These are phyloP conservation scores for Eruca vesicaria DNA, from an alignment of 441 rosid species.

Conservation along the genomic window DNA sequence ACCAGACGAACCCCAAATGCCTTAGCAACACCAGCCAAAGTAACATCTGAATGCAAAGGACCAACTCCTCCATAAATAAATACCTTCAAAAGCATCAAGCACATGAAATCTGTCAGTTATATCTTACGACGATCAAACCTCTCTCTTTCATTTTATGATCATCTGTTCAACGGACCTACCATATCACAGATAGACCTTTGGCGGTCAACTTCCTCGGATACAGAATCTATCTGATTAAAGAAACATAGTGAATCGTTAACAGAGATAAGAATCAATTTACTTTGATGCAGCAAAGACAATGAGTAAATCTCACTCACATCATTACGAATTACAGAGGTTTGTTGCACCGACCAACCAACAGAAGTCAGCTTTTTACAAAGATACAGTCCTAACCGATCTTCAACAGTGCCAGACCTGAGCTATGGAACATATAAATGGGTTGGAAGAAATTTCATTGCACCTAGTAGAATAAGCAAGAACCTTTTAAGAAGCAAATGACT, in stretches of 20 bases:
- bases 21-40: slow-evolving; percentile 93
- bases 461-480: not conserved
- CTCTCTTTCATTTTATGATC: slow-evolving; percentile 12
- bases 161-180: slow-evolving; percentile 44
- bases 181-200: slow-evolving; percentile 69
- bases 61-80: slow-evolving; percentile 93
- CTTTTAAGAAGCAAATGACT: slow-evolving; percentile 39
- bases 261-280: not conserved
- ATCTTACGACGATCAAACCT: not conserved
- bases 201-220: slow-evolving; percentile 93
- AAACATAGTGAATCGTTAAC: slow-evolving; percentile 16
- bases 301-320: slow-evolving; percentile 63
- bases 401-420: slow-evolving; percentile 98
- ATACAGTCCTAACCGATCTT: slow-evolving; percentile 77
- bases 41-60: slow-evolving; percentile 91
- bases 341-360: slow-evolving; percentile 80
- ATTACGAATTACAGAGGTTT: slow-evolving; percentile 61
- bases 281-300: slow-evolving; percentile 12
- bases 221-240: slow-evolving; percentile 80
- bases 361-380: slow-evolving; percentile 77
- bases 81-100: slow-evolving; percentile 48
- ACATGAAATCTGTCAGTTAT: not conserved
- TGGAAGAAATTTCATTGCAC: slow-evolving; percentile 25
- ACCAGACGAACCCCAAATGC: slow-evolving; percentile 98
- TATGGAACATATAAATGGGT: slow-evolving; percentile 72